phyloP scores from a whole-genome alignment of 1,139 yeast species.

The Taiozyma sp. region DNA sequence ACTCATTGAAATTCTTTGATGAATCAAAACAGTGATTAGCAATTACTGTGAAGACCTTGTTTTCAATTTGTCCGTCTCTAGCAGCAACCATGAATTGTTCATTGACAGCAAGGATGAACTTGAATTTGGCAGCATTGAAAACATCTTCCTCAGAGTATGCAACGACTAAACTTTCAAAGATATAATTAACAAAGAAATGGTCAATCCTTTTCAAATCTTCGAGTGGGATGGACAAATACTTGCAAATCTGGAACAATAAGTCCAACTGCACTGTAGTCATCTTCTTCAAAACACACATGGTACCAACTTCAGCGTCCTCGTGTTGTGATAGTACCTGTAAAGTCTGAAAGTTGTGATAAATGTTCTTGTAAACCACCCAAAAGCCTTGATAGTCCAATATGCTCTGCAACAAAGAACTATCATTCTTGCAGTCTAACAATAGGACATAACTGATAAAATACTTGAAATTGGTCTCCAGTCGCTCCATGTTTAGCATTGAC shows the following conservation, averaged over 20 bases:
- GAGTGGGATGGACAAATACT: conserved; percentile 38
- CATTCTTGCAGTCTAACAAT: conserved; percentile 40
- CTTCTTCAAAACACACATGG: conserved; percentile 24
- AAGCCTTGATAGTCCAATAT: conserved; percentile 49
- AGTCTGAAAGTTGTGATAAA: conserved; percentile 29
- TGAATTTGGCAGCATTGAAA: conserved; percentile 66
- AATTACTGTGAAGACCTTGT: conserved; percentile 39
- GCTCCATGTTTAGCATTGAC: conserved; percentile 34
- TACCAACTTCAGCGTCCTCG: conserved; percentile 5
- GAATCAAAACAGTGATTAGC: conserved; percentile 25
- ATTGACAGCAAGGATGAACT: conserved; percentile 66
- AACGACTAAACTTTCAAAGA: conserved; percentile 40
- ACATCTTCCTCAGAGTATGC: conserved; percentile 49
- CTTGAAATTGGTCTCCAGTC: conserved; percentile 33
- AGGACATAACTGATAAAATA: conserved; percentile 45
- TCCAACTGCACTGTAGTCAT: conserved; percentile 43
- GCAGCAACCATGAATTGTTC: conserved; percentile 77
- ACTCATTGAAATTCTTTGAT: conserved; percentile 47
- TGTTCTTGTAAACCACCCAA: conserved; percentile 33
- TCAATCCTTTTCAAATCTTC: conserved; percentile 44
- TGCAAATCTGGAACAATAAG: conserved; percentile 47
- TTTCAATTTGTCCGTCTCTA: conserved; percentile 34
- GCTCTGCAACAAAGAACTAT: conserved; percentile 36
- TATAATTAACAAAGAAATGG: conserved; percentile 46
- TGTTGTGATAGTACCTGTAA: conserved; percentile 13